Conservation (phyloP, 441 rosid genomes). For the Daphne laureola region DNA sequence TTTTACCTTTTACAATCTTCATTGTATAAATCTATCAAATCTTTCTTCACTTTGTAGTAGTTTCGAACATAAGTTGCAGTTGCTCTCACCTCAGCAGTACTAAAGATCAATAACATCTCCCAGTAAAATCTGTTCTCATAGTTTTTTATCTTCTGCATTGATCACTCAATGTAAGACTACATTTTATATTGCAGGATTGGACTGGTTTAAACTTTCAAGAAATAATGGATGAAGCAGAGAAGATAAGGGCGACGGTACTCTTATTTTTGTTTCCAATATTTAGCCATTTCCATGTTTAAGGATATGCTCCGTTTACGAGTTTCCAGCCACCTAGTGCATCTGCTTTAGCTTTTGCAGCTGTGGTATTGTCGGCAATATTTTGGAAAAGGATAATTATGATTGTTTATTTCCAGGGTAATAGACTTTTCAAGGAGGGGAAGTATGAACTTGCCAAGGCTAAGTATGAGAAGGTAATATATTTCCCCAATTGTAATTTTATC, state of each 20-base stretch:
- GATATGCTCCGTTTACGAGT: background rate
- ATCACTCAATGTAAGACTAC: background rate
- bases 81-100: too few species aligned
- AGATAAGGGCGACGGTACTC: constrained; percentile 77
- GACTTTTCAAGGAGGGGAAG: constrained; percentile 93
- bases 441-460: constrained; percentile 90
- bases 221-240: constrained; percentile 94
- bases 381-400: constrained; percentile 4
- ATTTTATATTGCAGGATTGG: constrained; percentile 70
- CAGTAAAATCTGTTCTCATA: too few species aligned
- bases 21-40: background rate
- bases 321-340: background rate
- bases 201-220: constrained; percentile 83
- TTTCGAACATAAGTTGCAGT: too few species aligned
- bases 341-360: constrained; percentile 4
- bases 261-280: constrained; percentile 1
- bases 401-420: constrained; percentile 68
- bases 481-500: background rate
- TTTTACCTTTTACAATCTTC: background rate
- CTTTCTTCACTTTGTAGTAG: too few species aligned
- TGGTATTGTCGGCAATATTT: background rate
- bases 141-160: too few species aligned
- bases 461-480: constrained; percentile 81
- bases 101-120: too few species aligned
- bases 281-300: constrained; percentile 8